Evolutionary conservation across 306 rosid species (phyloP).

Genomic region (Purshia tridentata): DNA sequence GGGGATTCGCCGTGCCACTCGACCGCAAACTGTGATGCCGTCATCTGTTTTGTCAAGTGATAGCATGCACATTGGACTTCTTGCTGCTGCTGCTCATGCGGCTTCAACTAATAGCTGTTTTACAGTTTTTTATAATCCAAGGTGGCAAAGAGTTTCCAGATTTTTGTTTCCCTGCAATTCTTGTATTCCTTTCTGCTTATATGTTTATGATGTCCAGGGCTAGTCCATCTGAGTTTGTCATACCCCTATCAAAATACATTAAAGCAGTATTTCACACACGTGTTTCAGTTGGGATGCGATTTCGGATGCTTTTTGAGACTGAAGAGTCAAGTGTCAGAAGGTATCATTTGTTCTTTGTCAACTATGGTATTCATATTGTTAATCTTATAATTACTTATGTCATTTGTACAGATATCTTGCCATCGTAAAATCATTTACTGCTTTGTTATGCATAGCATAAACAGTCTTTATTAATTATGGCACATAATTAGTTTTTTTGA

Average conservation of each 20-base stretch:
- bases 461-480: background rate
- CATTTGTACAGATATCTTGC: background rate
- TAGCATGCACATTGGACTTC: conserved; percentile 93
- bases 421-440: background rate
- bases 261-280: conserved; percentile 88
- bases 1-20: conserved; percentile 79
- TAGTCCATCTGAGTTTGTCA: conserved; percentile 86
- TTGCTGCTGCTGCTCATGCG: conserved; percentile 96
- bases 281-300: conserved; percentile 91
- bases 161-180: conserved; percentile 3
- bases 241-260: conserved; percentile 75
- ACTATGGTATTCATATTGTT: background rate
- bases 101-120: conserved; percentile 86
- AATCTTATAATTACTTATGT: background rate
- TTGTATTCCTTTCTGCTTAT: conserved; percentile 17
- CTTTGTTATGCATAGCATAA: background rate
- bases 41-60: conserved; percentile 85
- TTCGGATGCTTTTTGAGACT: conserved; percentile 88
- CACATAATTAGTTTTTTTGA: background rate
- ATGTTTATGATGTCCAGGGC: conserved; percentile 54
- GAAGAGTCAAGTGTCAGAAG: conserved; percentile 91
- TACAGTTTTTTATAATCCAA: conserved; percentile 84
- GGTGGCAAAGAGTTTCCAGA: conserved; percentile 43
- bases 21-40: conserved; percentile 83
- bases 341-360: conserved; percentile 33